A percentile compares a stretch with the other conserved stretches of the same genome.
Conservation (phyloP, 192 early-diverging fungal species). For the Backusella parvicylindrica region DNA sequence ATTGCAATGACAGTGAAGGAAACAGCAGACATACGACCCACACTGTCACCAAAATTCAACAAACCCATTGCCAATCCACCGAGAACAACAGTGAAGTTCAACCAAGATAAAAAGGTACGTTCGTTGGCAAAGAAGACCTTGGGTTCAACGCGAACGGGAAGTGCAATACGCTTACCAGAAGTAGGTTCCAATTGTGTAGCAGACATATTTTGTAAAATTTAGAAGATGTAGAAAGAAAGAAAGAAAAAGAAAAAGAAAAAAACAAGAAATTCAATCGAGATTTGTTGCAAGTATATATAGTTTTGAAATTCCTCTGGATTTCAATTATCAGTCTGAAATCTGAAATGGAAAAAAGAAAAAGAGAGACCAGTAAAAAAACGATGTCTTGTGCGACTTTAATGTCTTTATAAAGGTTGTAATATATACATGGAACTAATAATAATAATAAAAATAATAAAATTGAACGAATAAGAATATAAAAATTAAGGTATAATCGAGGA, state of each 20-base stretch:
- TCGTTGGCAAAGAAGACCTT: conserved; percentile 97
- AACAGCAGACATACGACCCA: conserved; percentile 51
- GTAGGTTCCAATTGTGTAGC: conserved; percentile 8
- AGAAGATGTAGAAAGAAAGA: background rate
- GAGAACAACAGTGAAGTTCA: conserved; percentile 77
- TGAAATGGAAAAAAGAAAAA: background rate
- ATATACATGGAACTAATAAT: background rate
- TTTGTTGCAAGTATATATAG: background rate
- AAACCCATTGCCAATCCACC: conserved; percentile 75
- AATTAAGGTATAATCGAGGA: background rate
- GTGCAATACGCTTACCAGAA: conserved; percentile 60
- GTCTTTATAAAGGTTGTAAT: background rate
- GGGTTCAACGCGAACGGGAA: conserved; percentile 79
- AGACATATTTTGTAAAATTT: background rate
- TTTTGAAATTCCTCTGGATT: background rate
- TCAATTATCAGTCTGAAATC: background rate
- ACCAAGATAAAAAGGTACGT: conserved; percentile 88
- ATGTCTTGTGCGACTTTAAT: background rate
- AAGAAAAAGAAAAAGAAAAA: background rate
- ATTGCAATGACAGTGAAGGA: conserved; percentile 60
- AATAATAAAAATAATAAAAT: background rate
- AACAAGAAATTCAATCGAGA: background rate
- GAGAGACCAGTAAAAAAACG: background rate
- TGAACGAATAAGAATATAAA: background rate
- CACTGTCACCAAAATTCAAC: conserved; percentile 78